Percentiles rank a stretch among this genome's conserved stretches.
phyloP scores from a whole-genome alignment of 371 early-diverging fungal species.

The Apophysomyces variabilis region DNA sequence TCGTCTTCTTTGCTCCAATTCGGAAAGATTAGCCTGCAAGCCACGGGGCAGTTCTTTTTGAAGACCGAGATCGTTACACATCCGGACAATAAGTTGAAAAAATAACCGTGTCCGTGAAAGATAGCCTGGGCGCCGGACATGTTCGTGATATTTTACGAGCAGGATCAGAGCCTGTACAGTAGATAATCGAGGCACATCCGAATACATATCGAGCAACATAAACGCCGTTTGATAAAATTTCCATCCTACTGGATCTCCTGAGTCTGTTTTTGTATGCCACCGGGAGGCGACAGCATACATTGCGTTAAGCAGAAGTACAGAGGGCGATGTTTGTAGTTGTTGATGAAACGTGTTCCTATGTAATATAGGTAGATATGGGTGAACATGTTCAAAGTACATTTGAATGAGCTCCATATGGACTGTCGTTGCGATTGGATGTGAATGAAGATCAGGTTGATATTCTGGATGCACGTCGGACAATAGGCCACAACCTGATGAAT shows the following conservation, averaged over 20 bases:
- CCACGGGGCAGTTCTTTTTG: conserved; percentile 12
- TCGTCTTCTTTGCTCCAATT: conserved; percentile 30
- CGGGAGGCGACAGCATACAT: conserved; percentile 36
- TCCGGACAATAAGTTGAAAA: conserved; percentile 31
- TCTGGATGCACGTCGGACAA: not conserved
- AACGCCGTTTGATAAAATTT: conserved; percentile 32
- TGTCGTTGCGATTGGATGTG: conserved; percentile 6
- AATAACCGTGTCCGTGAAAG: conserved; percentile 33
- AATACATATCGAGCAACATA: conserved; percentile 25
- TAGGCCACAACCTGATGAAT: not conserved
- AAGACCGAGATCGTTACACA: conserved; percentile 36
- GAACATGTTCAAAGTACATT: conserved; percentile 68
- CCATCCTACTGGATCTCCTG: conserved; percentile 32
- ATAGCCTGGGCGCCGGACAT: conserved; percentile 36
- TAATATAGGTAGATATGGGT: conserved; percentile 69
- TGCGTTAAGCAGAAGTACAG: conserved; percentile 30
- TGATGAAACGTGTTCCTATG: conserved; percentile 52
- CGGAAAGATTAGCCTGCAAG: conserved; percentile 6
- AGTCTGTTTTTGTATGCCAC: conserved; percentile 25
- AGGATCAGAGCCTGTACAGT: conserved; percentile 37
- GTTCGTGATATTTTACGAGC: conserved; percentile 43
- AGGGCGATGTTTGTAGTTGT: conserved; percentile 14
- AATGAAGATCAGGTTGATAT: conserved; percentile 3
- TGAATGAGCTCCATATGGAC: conserved; percentile 32
- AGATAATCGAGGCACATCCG: conserved; percentile 22